phyloP scores from a whole-genome alignment of 176 grass and related monocot species.

The Eleusine coracana region DNA sequence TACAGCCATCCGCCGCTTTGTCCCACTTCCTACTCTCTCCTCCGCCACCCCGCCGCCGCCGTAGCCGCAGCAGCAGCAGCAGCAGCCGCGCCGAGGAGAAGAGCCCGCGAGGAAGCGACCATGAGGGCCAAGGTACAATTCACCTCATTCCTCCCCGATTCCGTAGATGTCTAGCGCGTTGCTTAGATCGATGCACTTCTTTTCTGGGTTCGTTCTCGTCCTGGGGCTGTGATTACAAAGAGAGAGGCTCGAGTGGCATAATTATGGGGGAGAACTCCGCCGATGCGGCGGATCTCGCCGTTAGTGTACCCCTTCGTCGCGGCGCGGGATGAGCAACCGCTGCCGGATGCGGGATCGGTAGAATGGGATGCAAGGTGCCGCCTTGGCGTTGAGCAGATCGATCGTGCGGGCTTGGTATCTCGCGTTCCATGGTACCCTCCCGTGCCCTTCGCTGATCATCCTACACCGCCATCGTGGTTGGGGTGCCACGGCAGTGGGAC shows the following conservation, averaged over 20 bases:
- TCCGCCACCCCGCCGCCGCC: not conserved
- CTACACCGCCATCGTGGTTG: not conserved
- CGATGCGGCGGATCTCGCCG: conserved; percentile 29
- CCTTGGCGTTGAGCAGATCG: not conserved
- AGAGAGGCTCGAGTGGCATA: conserved; percentile 57
- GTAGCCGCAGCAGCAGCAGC: not conserved
- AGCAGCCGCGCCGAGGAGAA: conserved; percentile 36
- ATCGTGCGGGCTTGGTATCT: conserved; percentile 40
- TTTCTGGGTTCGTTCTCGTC: not conserved
- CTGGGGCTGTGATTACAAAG: conserved; percentile 53
- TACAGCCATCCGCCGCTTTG: not conserved
- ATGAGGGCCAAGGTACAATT: conserved; percentile 79
- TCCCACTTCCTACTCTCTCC: not conserved
- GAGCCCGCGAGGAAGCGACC: conserved; percentile 25
- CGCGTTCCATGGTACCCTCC: not conserved
- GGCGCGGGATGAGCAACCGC: not conserved
- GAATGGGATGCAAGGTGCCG: conserved; percentile 38
- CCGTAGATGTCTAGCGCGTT: not conserved
- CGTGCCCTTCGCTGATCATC: not conserved
- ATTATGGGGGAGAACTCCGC: not conserved
- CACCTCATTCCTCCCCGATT: too few relatives aligned
- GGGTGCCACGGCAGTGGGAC: not conserved
- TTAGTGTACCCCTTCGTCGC: not conserved
- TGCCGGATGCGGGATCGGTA: not conserved
- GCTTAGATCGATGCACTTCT: not conserved